phyloP scores from a whole-genome alignment of 768 basidiomycete species.

The Suillus subalutaceus region DNA sequence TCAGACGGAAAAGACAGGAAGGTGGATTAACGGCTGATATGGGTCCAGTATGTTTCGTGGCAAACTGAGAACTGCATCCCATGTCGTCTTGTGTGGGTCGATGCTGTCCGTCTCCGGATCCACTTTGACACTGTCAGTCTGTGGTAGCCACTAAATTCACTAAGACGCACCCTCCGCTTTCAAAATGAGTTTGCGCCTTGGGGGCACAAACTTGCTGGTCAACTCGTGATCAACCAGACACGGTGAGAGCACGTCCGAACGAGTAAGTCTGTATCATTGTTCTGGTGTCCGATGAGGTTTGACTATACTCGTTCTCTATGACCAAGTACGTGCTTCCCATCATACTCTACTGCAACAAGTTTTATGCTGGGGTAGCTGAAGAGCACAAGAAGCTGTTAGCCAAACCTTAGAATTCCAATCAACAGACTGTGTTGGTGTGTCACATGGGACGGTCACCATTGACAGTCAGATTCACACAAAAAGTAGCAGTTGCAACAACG shows the following conservation, averaged over 20 bases:
- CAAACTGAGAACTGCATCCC: conserved; percentile 74
- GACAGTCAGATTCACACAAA: background rate
- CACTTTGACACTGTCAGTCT: background rate
- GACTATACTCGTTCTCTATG: conserved; percentile 3
- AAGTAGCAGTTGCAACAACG: background rate
- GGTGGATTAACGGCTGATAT: conserved; percentile 79
- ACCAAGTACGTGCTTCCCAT: too few relatives aligned
- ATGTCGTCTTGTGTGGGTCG: conserved; percentile 49
- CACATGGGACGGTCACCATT: background rate
- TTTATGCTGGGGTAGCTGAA: background rate
- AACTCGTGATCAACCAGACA: conserved; percentile 53
- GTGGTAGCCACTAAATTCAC: background rate
- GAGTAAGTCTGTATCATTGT: conserved; percentile 48
- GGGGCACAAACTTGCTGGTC: background rate
- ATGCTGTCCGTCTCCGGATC: background rate
- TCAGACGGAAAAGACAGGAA: conserved; percentile 70
- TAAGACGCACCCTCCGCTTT: background rate
- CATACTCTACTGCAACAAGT: too few relatives aligned
- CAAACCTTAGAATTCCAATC: background rate
- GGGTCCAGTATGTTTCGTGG: conserved; percentile 68
- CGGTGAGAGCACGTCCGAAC: conserved; percentile 51
- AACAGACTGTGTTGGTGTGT: background rate
- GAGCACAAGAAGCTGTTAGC: background rate
- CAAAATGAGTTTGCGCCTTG: background rate
- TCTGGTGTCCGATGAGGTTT: conserved; percentile 39